phyloP scores from a whole-genome alignment of 352 stramenopile genomes.

The Phytopythium aichiense region DNA sequence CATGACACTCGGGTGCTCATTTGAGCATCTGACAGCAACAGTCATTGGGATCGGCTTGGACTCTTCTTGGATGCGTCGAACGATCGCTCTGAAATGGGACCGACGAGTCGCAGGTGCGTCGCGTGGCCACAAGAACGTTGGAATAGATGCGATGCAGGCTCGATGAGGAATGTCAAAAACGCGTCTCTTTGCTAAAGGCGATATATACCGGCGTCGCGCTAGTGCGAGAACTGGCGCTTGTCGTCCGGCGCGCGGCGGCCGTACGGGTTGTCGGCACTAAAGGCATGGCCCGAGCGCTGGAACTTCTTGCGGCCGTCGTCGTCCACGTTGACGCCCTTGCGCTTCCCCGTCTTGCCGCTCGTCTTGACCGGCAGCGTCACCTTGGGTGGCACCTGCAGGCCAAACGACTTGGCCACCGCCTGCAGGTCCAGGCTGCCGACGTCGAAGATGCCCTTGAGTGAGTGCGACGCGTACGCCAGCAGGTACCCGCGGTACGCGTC shows the following conservation, averaged over 20 bases:
- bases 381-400: constrained; percentile 95
- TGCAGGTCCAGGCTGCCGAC: constrained; percentile 96
- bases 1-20: neutral
- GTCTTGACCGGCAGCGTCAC: constrained; percentile 94
- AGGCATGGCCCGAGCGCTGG: constrained; percentile 90
- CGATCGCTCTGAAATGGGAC: no score
- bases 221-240: constrained; percentile 93
- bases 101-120: no score
- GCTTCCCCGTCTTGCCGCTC: constrained; percentile 71
- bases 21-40: no score
- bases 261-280: constrained; percentile 98
- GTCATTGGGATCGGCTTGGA: no score
- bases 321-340: constrained; percentile 58
- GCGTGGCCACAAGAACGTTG: no score
- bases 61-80: no score
- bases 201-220: constrained; percentile 11
- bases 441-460: constrained; percentile 98
- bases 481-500: constrained; percentile 98
- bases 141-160: no score
- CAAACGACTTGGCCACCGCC: constrained; percentile 96
- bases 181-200: neutral
- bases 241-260: constrained; percentile 87
- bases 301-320: constrained; percentile 55
- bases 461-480: constrained; percentile 97
- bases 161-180: neutral